Conservation (phyloP, 2,329 filamentous ascomycete genomes). For the Neurospora sp. region DNA sequence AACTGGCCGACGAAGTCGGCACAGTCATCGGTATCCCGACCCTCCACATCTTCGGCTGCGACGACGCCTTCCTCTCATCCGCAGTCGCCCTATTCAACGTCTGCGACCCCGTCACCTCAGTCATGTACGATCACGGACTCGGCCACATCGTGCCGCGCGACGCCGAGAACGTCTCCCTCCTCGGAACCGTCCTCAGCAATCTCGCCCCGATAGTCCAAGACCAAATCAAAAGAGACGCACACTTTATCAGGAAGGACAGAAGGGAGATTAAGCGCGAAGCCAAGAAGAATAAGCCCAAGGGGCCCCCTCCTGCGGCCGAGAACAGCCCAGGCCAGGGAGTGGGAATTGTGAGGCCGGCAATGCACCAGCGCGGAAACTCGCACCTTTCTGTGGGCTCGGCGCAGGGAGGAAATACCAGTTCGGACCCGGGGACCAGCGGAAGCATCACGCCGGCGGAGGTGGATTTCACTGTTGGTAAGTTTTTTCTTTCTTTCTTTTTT, state of each 20-base stretch:
- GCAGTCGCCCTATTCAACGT: slow-evolving; percentile 39
- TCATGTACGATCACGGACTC: slow-evolving; percentile 40
- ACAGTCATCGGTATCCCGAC: slow-evolving; percentile 26
- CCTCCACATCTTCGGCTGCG: slow-evolving; percentile 28
- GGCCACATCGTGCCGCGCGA: slow-evolving; percentile 39
- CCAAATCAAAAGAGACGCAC: background rate
- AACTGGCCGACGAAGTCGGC: slow-evolving; percentile 22
- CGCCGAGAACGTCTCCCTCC: slow-evolving; percentile 16
- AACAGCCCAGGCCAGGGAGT: background rate
- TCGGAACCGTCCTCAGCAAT: slow-evolving; percentile 16
- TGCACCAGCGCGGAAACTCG: background rate
- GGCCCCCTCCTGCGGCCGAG: background rate
- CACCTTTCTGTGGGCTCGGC: background rate
- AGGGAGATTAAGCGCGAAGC: background rate
- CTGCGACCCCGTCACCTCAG: slow-evolving; percentile 33
- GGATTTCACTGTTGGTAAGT: background rate
- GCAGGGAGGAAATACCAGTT: background rate
- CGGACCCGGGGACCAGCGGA: background rate
- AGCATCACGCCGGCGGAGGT: background rate
- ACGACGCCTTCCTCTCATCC: slow-evolving; percentile 37
- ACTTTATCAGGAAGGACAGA: background rate
- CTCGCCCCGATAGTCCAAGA: slow-evolving; percentile 11
- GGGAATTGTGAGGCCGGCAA: background rate
- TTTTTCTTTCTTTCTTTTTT: background rate
- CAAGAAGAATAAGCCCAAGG: background rate